These are phyloP conservation scores for Lactarius psammicola DNA, from an alignment of 768 basidiomycete species.

Conservation along the genomic window DNA sequence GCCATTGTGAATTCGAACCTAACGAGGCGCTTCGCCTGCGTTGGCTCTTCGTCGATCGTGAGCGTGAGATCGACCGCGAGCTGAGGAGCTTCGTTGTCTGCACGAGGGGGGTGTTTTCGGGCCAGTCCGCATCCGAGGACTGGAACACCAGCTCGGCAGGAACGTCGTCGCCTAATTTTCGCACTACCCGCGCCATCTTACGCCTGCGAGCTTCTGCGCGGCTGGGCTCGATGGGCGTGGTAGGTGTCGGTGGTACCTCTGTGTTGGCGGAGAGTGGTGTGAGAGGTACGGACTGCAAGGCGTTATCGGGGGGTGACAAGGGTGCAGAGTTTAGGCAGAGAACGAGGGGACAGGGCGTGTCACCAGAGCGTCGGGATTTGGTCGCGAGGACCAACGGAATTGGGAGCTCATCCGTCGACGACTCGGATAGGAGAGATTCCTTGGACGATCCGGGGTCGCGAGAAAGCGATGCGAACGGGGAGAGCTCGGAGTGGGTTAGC, in stretches of 20 bases:
- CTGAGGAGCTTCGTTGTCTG: not conserved
- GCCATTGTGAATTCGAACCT: constrained; percentile 3
- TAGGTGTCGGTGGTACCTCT: constrained; percentile 3
- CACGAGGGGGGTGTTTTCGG: not conserved
- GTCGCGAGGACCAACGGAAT: constrained; percentile 26
- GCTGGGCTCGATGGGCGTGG: constrained; percentile 16
- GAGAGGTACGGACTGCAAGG: constrained; percentile 39
- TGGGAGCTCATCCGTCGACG: constrained; percentile 30
- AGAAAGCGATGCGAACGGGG: constrained; percentile 3
- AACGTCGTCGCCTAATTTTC: constrained; percentile 35
- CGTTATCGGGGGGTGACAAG: constrained; percentile 30
- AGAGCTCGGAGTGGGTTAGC: constrained; percentile 4
- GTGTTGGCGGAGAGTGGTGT: constrained; percentile 1
- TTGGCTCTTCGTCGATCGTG: not conserved
- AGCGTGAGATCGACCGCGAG: not conserved
- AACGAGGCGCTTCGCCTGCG: constrained; percentile 24
- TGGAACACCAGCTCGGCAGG: constrained; percentile 35
- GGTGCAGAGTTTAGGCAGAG: constrained; percentile 36
- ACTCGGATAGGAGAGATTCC: constrained; percentile 31
- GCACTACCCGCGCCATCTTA: constrained; percentile 30
- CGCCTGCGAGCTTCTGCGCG: constrained; percentile 22
- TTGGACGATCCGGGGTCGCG: constrained; percentile 30
- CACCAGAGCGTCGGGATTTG: constrained; percentile 19
- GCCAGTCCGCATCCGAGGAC: not conserved
- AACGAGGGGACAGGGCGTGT: constrained; percentile 35